These are phyloP conservation scores for Alternaria gaisen DNA, from an alignment of 2,329 filamentous ascomycete species.

Conservation along the genomic window DNA sequence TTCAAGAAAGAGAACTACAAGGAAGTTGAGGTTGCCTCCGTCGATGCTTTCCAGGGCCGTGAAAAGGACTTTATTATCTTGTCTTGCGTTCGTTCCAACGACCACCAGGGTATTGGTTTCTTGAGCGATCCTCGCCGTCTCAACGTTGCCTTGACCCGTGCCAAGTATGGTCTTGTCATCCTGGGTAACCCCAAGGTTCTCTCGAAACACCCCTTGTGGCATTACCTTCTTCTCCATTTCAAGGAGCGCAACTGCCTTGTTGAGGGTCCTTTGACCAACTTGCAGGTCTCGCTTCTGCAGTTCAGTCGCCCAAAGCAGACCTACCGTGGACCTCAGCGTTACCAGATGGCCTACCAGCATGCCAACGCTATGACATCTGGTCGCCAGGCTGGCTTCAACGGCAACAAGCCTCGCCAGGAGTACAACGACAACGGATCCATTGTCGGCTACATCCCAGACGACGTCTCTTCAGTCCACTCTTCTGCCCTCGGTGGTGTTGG, in stretches of 20 bases:
- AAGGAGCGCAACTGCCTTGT: constrained; percentile 97
- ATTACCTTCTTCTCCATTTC: constrained; percentile 93
- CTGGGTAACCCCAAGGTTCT: constrained; percentile 97
- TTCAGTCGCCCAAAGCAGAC: constrained; percentile 93
- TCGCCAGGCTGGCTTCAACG: constrained; percentile 52
- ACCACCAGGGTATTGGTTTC: constrained; percentile 99
- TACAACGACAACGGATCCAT: constrained; percentile 84
- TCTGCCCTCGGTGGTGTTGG: constrained; percentile 87
- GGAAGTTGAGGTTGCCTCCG: constrained; percentile 96
- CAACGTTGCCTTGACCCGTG: constrained; percentile 95
- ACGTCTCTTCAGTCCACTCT: constrained; percentile 94
- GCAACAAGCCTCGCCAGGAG: constrained; percentile 62
- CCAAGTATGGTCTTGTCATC: constrained; percentile 95
- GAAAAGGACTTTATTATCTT: constrained; percentile 99
- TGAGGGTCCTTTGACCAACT: constrained; percentile 91
- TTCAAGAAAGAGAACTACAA: constrained; percentile 99
- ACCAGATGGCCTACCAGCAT: constrained; percentile 80
- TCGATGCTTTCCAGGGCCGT: constrained; percentile 97
- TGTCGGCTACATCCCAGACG: constrained; percentile 94
- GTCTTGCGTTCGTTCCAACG: constrained; percentile 97
- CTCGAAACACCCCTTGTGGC: constrained; percentile 97
- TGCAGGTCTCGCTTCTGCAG: constrained; percentile 94
- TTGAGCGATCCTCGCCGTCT: constrained; percentile 96
- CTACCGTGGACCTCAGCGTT: constrained; percentile 87
- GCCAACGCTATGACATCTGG: constrained; percentile 66